These are phyloP conservation scores for Pogostemon cablin DNA, from an alignment of 257 asterid species.

Conservation along the genomic window DNA sequence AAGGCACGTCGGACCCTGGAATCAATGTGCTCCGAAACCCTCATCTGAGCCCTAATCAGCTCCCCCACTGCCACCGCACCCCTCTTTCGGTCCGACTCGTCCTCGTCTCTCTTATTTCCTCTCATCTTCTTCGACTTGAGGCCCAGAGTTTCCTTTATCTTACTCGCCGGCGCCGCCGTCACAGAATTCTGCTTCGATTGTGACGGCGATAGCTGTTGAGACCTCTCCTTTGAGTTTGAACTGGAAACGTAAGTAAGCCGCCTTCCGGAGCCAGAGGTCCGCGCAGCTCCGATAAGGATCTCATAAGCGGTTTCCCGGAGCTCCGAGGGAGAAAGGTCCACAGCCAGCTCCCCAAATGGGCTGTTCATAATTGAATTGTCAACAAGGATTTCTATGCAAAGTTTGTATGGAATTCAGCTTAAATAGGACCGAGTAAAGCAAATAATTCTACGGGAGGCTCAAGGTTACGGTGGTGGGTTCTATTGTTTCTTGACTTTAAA, in stretches of 20 bases:
- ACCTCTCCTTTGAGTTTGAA: slow-evolving; percentile 40
- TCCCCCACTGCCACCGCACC: slow-evolving; percentile 52
- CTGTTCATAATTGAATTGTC: slow-evolving; percentile 29
- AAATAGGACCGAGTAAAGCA: not conserved
- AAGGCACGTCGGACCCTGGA: slow-evolving; percentile 79
- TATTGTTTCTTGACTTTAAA: slow-evolving; percentile 54
- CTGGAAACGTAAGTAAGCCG: slow-evolving; percentile 75
- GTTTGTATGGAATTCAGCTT: slow-evolving; percentile 24
- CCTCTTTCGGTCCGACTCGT: slow-evolving; percentile 34
- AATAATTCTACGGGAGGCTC: not conserved
- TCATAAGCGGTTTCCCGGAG: slow-evolving; percentile 92
- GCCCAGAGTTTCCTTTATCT: slow-evolving; percentile 80
- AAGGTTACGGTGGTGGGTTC: slow-evolving; percentile 35
- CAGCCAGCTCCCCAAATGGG: slow-evolving; percentile 73
- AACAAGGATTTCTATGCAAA: not conserved
- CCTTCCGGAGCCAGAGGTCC: slow-evolving; percentile 68
- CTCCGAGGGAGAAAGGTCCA: slow-evolving; percentile 66
- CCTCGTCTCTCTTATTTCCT: slow-evolving; percentile 12
- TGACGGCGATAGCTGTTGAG: slow-evolving; percentile 37
- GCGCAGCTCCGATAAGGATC: slow-evolving; percentile 75
- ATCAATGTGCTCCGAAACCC: slow-evolving; percentile 77
- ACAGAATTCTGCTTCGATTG: slow-evolving; percentile 48
- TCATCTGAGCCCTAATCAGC: slow-evolving; percentile 86
- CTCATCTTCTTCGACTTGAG: slow-evolving; percentile 56
- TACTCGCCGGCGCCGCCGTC: slow-evolving; percentile 51